Conservation (phyloP, 306 rosid species). For the Oxytropis ochrocephala region DNA sequence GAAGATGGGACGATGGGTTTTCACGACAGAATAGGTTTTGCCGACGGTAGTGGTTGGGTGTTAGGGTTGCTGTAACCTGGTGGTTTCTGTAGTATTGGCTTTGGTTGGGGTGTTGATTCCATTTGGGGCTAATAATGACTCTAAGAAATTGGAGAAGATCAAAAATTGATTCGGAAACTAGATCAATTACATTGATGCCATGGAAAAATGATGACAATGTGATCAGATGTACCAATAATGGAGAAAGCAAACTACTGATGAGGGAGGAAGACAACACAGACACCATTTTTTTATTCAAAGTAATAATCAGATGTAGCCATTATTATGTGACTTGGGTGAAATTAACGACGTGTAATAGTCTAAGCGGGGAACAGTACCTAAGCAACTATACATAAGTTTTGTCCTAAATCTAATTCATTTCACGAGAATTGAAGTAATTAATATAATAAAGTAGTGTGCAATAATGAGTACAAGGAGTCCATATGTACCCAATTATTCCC, state of each 20-base stretch:
- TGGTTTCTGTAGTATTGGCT: slow-evolving; percentile 59
- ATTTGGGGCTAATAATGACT: slow-evolving; percentile 2
- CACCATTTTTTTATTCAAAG: too few relatives aligned
- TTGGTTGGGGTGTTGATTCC: slow-evolving; percentile 26
- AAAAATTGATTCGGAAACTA: not conserved
- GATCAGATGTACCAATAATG: too few relatives aligned
- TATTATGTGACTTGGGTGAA: too few relatives aligned
- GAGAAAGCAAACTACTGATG: too few relatives aligned
- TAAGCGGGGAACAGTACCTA: too few relatives aligned
- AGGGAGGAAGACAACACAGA: too few relatives aligned
- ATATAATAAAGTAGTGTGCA: slow-evolving; percentile 1
- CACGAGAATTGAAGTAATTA: not conserved
- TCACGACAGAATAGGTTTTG: slow-evolving; percentile 19
- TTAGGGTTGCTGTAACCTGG: slow-evolving; percentile 52
- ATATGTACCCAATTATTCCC: slow-evolving; percentile 79
- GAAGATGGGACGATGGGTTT: slow-evolving; percentile 39
- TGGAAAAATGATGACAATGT: not conserved
- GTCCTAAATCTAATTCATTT: not conserved
- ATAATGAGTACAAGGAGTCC: slow-evolving; percentile 9
- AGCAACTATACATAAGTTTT: too few relatives aligned
- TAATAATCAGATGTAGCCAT: too few relatives aligned
- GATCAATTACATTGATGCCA: not conserved
- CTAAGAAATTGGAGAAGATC: not conserved
- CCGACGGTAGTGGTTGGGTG: not conserved
- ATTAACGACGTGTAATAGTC: too few relatives aligned